These are phyloP conservation scores for Hemisphaericaspora lyxosophila DNA, from an alignment of 1,139 yeast species.

Conservation along the genomic window DNA sequence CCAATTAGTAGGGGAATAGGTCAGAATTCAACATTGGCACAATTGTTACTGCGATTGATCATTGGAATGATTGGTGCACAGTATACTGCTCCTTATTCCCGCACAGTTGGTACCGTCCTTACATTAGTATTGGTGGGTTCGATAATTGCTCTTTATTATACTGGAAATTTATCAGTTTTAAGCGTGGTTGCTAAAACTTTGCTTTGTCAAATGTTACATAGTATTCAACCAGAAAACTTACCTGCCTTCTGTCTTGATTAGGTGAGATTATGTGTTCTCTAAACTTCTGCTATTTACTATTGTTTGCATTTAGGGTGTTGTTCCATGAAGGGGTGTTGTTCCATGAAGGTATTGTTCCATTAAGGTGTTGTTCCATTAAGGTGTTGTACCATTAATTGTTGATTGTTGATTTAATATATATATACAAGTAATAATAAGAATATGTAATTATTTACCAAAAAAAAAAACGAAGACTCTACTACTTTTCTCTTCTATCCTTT, in stretches of 20 bases:
- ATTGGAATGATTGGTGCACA: constrained; percentile 8
- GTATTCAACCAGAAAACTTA: constrained; percentile 5
- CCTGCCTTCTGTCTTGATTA: constrained; percentile 12
- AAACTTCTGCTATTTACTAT: not conserved
- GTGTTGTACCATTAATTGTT: not conserved
- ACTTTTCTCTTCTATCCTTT: constrained; percentile 71
- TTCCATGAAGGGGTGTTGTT: too few species aligned
- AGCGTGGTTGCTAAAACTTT: constrained; percentile 11
- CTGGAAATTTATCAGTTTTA: constrained; percentile 19
- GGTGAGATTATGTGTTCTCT: not conserved
- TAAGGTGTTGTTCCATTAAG: too few species aligned
- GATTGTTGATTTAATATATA: too few species aligned
- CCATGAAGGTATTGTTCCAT: too few species aligned
- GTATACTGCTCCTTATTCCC: constrained; percentile 9
- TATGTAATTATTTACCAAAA: too few species aligned
- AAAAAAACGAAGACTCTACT: constrained; percentile 2
- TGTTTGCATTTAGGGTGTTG: not conserved
- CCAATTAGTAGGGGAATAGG: not conserved
- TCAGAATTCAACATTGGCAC: not conserved
- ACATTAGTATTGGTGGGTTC: constrained; percentile 10
- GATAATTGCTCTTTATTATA: constrained; percentile 14
- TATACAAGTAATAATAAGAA: too few species aligned
- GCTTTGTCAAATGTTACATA: constrained; percentile 18
- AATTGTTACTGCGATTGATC: constrained; percentile 11
- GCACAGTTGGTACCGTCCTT: constrained; percentile 11